Evolutionary conservation across 2,329 filamentous ascomycete genomes (phyloP).

Genomic region (Ploettnerulaceae sp.): DNA sequence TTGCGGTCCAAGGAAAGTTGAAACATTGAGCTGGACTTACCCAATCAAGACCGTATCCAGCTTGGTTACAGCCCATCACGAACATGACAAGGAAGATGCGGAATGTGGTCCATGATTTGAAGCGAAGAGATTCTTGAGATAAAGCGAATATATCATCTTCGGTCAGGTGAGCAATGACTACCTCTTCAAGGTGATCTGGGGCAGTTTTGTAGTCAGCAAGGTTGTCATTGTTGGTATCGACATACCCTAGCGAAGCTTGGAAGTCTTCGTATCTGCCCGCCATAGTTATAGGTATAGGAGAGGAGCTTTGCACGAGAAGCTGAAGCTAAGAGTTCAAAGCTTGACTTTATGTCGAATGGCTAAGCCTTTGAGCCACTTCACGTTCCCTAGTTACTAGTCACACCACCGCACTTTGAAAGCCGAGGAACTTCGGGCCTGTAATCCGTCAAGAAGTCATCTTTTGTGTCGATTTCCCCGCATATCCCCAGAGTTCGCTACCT

Average conservation of each 20-base stretch:
- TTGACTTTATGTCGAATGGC: background rate
- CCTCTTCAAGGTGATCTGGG: slow-evolving; percentile 40
- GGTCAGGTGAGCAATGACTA: slow-evolving; percentile 41
- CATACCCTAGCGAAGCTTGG: background rate
- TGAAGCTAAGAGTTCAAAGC: background rate
- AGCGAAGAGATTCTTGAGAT: slow-evolving; percentile 38
- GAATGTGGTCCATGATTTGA: slow-evolving; percentile 40
- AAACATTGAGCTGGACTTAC: too few relatives aligned
- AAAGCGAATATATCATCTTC: slow-evolving; percentile 42
- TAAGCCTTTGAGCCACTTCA: background rate
- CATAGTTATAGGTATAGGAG: background rate
- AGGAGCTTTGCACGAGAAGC: background rate
- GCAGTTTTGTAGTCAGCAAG: slow-evolving; percentile 33
- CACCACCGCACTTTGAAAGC: too few relatives aligned
- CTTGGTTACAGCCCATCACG: slow-evolving; percentile 43
- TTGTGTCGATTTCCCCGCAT: slow-evolving; percentile 7
- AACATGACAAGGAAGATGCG: slow-evolving; percentile 41
- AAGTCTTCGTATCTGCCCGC: background rate
- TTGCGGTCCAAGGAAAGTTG: too few relatives aligned
- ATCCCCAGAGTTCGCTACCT: slow-evolving; percentile 8
- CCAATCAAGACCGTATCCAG: slow-evolving; percentile 42
- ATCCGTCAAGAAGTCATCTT: slow-evolving; percentile 5
- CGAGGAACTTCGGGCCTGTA: slow-evolving; percentile 11
- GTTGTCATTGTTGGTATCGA: slow-evolving; percentile 23
- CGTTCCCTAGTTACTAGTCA: background rate